Conservation (phyloP, 2,329 filamentous ascomycete species). For the Aspergillus terreus region DNA sequence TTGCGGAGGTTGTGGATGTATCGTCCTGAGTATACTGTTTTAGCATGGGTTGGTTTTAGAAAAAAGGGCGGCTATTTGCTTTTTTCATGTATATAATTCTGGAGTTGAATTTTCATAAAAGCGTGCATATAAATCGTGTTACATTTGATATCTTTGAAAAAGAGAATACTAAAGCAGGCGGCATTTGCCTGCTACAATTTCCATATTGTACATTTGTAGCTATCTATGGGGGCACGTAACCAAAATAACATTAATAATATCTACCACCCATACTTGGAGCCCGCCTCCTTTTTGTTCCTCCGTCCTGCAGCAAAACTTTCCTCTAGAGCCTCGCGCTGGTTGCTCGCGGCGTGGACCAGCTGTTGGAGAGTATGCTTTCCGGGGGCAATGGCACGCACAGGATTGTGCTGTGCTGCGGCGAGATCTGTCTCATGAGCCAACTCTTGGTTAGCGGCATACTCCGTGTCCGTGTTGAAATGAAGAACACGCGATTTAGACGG, state of each 20-base stretch:
- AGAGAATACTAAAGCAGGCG: neutral
- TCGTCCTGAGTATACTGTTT: constrained; percentile 26
- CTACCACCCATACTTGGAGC: constrained; percentile 78
- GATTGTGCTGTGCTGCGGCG: constrained; percentile 64
- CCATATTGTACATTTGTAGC: constrained; percentile 6
- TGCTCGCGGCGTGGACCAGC: constrained; percentile 76
- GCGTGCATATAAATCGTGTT: no score
- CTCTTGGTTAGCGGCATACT: constrained; percentile 82
- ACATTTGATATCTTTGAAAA: neutral
- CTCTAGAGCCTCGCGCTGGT: constrained; percentile 81
- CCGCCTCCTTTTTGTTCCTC: constrained; percentile 76
- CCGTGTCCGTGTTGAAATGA: constrained; percentile 83
- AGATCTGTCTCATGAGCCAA: constrained; percentile 60
- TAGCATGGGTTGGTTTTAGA: constrained; percentile 2
- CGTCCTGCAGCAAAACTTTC: constrained; percentile 84
- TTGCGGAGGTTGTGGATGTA: constrained; percentile 64
- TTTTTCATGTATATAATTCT: constrained; percentile 1
- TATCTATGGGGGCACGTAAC: constrained; percentile 8
- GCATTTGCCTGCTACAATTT: neutral
- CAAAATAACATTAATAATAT: neutral
- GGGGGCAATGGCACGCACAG: constrained; percentile 75
- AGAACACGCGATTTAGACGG: constrained; percentile 63
- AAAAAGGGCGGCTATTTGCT: neutral
- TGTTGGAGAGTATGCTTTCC: constrained; percentile 89
- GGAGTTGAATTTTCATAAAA: neutral